Percentiles rank a stretch among this genome's conserved stretches.
Conservation (phyloP, 2,329 filamentous ascomycete species). For the Diaporthe ampelina region DNA sequence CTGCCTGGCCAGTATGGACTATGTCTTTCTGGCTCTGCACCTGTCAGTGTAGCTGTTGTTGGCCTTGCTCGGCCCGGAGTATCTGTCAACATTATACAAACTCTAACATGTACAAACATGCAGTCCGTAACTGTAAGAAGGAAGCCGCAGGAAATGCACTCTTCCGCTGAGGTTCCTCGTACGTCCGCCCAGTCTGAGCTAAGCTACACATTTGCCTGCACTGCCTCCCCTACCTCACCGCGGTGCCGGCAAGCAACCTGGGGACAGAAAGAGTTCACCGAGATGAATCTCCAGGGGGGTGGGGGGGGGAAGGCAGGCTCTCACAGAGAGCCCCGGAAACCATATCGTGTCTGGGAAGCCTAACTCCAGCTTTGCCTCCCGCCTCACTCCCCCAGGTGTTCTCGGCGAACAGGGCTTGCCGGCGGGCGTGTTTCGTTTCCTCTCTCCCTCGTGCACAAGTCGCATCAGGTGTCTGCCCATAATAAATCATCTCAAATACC, state of each 20-base stretch:
- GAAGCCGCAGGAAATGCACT: background rate
- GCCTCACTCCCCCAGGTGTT: background rate
- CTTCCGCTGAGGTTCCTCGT: background rate
- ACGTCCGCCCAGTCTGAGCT: background rate
- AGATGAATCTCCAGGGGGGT: background rate
- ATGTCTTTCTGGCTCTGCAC: background rate
- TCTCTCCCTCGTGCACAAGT: background rate
- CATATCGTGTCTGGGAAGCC: background rate
- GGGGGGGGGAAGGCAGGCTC: no score
- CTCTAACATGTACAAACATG: conserved; percentile 1
- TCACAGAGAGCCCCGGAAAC: no score
- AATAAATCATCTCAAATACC: background rate
- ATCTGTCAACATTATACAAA: background rate
- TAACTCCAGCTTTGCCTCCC: background rate
- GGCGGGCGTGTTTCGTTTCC: conserved; percentile 19
- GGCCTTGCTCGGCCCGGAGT: conserved; percentile 19
- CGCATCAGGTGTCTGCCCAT: background rate
- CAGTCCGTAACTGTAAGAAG: background rate
- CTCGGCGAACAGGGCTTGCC: conserved; percentile 3
- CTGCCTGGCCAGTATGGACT: background rate
- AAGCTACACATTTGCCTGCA: background rate
- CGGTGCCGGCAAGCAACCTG: background rate
- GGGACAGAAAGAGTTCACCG: background rate
- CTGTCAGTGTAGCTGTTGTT: background rate
- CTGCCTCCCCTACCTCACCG: background rate